Percentiles rank a stretch among this genome's conserved stretches.
Evolutionary conservation across 73 alveolate species (phyloP).

Genomic region (Tetrahymena borealis): DNA sequence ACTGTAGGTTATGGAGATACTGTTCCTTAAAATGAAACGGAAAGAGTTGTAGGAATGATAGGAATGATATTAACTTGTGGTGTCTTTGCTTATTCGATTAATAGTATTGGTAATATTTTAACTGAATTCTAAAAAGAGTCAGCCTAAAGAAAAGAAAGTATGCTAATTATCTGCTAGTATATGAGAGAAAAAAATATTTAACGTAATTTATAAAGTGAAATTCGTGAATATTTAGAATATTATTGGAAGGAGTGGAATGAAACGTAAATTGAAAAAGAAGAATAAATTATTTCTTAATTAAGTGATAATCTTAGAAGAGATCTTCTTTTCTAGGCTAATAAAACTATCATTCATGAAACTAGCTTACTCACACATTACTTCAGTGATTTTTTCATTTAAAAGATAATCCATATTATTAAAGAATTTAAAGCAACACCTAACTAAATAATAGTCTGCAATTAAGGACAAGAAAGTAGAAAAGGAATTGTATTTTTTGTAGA

Average conservation of each 20-base stretch:
- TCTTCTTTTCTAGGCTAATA: constrained; percentile 7
- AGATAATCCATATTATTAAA: background rate
- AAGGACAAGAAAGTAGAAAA: constrained; percentile 22
- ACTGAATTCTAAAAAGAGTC: constrained; percentile 29
- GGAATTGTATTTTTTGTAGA: constrained; percentile 17
- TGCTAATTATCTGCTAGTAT: constrained; percentile 47
- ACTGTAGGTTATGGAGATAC: constrained; percentile 63
- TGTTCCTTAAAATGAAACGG: constrained; percentile 28
- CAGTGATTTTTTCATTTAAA: constrained; percentile 1
- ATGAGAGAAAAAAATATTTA: constrained; percentile 59
- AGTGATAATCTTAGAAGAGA: constrained; percentile 17
- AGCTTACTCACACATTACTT: constrained; percentile 11
- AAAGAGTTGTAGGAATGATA: constrained; percentile 23
- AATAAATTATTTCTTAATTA: constrained; percentile 10
- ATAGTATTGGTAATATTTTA: constrained; percentile 41
- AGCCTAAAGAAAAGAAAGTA: constrained; percentile 49
- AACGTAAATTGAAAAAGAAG: constrained; percentile 24
- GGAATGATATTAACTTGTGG: constrained; percentile 68
- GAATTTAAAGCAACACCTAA: constrained; percentile 38
- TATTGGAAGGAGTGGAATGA: constrained; percentile 36
- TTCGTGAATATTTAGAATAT: constrained; percentile 65
- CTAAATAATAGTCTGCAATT: background rate
- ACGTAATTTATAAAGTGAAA: constrained; percentile 49
- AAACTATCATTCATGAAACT: constrained; percentile 3
- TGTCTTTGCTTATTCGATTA: constrained; percentile 71